A percentile compares a stretch with the other conserved stretches of the same genome.
These are phyloP conservation scores for Arthroderma sp. DNA, from an alignment of 2,329 filamentous ascomycete genomes.

Conservation along the genomic window DNA sequence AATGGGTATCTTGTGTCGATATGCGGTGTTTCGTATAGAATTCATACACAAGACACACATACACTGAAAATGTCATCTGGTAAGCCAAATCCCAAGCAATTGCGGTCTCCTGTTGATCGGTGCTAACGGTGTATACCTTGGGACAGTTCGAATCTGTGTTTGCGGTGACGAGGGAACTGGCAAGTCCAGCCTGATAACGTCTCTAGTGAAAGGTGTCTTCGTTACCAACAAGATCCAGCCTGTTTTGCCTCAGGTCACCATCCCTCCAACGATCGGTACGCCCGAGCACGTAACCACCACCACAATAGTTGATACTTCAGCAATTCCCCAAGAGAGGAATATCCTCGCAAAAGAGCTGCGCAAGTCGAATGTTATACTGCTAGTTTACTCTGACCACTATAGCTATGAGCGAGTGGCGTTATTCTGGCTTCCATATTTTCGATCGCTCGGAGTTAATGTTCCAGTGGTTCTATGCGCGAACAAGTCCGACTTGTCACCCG, in stretches of 20 bases:
- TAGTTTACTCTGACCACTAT: constrained; percentile 97
- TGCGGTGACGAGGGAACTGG: constrained; percentile 95
- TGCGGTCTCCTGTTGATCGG: neutral
- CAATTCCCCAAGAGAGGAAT: constrained; percentile 81
- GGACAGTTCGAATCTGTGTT: constrained; percentile 74
- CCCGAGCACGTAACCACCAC: constrained; percentile 95
- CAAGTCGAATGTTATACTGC: constrained; percentile 90
- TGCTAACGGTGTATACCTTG: neutral
- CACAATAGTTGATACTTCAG: constrained; percentile 85
- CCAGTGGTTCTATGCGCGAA: constrained; percentile 94
- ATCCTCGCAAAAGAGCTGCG: constrained; percentile 86
- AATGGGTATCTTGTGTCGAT: too few species aligned
- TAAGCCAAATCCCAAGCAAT: constrained; percentile 1
- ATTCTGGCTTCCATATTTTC: constrained; percentile 98
- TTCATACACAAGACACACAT: too few species aligned
- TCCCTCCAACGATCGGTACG: constrained; percentile 82
- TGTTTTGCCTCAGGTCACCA: constrained; percentile 86
- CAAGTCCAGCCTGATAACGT: constrained; percentile 86
- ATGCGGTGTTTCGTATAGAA: too few species aligned
- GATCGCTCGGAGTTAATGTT: constrained; percentile 94
- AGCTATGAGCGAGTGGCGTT: constrained; percentile 94
- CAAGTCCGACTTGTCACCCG: constrained; percentile 76
- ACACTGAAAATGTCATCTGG: constrained; percentile 6
- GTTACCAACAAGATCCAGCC: constrained; percentile 91
- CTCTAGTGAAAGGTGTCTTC: constrained; percentile 93